Evolutionary conservation across 208 protist genomes (phyloP).

Genomic region (Crithidia acanthocephali): DNA sequence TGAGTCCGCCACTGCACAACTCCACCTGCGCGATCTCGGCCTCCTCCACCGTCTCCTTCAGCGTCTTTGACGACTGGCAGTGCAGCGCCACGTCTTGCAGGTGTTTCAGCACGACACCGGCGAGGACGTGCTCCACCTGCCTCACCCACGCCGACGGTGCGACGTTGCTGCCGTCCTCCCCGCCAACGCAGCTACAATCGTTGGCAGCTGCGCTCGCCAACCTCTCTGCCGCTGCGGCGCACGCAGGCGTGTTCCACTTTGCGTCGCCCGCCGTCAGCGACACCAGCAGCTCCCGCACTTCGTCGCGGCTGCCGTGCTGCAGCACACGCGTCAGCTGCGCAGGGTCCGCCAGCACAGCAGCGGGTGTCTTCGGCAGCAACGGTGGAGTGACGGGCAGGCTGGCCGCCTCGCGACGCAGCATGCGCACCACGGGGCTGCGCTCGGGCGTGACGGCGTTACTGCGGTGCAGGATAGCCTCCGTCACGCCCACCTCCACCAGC

Average conservation of each 20-base stretch:
- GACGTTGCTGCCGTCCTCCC: background rate
- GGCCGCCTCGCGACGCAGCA: constrained; percentile 21
- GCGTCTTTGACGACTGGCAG: constrained; percentile 9
- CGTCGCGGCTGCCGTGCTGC: constrained; percentile 14
- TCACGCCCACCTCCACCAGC: constrained; percentile 62
- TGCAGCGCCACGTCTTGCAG: constrained; percentile 25
- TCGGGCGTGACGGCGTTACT: constrained; percentile 5
- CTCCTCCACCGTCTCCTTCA: constrained; percentile 30
- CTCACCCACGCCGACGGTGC: constrained; percentile 2
- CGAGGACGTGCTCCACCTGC: constrained; percentile 24
- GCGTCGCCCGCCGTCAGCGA: background rate
- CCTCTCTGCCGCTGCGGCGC: background rate
- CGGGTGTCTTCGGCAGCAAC: constrained; percentile 14
- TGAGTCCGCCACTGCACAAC: constrained; percentile 13
- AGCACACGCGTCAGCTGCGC: constrained; percentile 27
- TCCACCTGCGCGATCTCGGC: constrained; percentile 23
- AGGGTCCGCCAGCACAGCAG: background rate
- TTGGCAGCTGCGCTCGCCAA: background rate
- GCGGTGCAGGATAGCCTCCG: constrained; percentile 40
- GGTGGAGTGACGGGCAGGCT: constrained; percentile 27
- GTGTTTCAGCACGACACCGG: constrained; percentile 19
- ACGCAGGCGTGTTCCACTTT: constrained; percentile 15
- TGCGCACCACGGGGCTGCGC: constrained; percentile 36
- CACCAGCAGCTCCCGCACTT: constrained; percentile 19
- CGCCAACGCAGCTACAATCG: too few species aligned